These are phyloP conservation scores for Pyrenophora teres DNA, from an alignment of 2,329 filamentous ascomycete genomes.

Conservation along the genomic window DNA sequence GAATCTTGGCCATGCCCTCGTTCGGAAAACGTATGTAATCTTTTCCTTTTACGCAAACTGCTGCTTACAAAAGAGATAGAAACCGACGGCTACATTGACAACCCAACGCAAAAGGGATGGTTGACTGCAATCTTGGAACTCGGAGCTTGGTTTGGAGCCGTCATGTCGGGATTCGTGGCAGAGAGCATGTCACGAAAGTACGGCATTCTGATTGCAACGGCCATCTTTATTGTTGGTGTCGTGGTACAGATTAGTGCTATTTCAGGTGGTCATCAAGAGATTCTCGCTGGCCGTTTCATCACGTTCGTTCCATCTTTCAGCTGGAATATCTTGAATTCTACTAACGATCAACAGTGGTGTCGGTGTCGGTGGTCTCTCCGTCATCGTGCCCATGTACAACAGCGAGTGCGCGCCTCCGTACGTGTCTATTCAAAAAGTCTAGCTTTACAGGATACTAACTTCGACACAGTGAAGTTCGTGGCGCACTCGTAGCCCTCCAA, in stretches of 20 bases:
- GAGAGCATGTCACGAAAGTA: constrained; percentile 72
- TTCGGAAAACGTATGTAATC: constrained; percentile 48
- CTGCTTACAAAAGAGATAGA: constrained; percentile 31
- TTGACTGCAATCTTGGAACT: constrained; percentile 70
- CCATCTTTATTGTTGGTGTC: constrained; percentile 72
- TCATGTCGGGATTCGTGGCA: constrained; percentile 73
- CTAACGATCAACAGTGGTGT: constrained; percentile 52
- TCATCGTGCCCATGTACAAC: constrained; percentile 65
- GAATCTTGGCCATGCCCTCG: constrained; percentile 61
- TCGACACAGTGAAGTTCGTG: constrained; percentile 61
- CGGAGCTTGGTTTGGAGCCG: constrained; percentile 75
- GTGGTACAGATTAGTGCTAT: constrained; percentile 69
- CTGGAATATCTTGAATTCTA: background rate
- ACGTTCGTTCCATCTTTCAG: constrained; percentile 49
- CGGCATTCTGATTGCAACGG: constrained; percentile 67
- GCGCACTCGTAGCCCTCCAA: constrained; percentile 67
- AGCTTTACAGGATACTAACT: constrained; percentile 44
- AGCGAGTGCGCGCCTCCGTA: constrained; percentile 56
- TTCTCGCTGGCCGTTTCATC: constrained; percentile 73
- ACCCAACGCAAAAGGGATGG: constrained; percentile 53
- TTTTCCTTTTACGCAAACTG: background rate
- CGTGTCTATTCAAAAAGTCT: too few relatives aligned
- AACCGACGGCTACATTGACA: constrained; percentile 49
- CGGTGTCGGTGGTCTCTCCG: constrained; percentile 70
- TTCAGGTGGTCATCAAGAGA: constrained; percentile 60